Evolutionary conservation across 2,329 filamentous ascomycete species (phyloP), one percentile per base, ranked within the genome.

Genomic region (Triangularia verruculosa): DNA sequence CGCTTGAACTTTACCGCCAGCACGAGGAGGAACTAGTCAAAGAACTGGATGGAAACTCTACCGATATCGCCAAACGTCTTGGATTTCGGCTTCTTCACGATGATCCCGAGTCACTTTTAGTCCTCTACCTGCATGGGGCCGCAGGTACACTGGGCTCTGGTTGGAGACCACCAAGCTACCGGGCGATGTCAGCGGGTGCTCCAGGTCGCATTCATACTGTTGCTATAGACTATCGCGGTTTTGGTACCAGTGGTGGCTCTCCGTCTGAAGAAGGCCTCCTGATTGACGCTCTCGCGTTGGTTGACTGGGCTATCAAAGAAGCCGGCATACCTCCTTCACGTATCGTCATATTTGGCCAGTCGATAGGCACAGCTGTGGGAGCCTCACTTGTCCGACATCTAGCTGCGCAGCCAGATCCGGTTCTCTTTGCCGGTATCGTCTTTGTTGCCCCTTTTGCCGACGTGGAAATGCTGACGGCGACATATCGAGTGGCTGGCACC

Each of bases 161-260:
- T 0, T 84, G 79, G 72, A 74, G 85, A 7, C 80, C 81, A 0
- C 78, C 80, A 3, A 86, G 80, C 69, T 88, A 88, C 70, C 80
- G 84, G 1, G 82, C 80, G 12, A 74, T 87, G 51, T 82, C 77
- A n/a, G 81, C 80, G 6, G 79, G 75, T 0, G 75, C 79, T 1
- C 80, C 84, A 0, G 70, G 75, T 20, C 83, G 82, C 43, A 83
- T 86, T 1, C 84, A 89, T 68, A 78, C 83, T 39, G 70, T 89
- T 8, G 79, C 83, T 1, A 80, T 89, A 60, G 86, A 89, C 73
- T 89, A 88, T 68, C 80, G 86, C 4, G 86, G 86, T 0, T 89
- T 84, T 67, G 86, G 86, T 1, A 62, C 70, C 6, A 84, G 81
- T 58, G 80, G 74, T 0, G 85, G 85, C 1, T 70, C 72, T 4